Conservation (phyloP, 208 protist species). For the Crithidia fasciculata region DNA sequence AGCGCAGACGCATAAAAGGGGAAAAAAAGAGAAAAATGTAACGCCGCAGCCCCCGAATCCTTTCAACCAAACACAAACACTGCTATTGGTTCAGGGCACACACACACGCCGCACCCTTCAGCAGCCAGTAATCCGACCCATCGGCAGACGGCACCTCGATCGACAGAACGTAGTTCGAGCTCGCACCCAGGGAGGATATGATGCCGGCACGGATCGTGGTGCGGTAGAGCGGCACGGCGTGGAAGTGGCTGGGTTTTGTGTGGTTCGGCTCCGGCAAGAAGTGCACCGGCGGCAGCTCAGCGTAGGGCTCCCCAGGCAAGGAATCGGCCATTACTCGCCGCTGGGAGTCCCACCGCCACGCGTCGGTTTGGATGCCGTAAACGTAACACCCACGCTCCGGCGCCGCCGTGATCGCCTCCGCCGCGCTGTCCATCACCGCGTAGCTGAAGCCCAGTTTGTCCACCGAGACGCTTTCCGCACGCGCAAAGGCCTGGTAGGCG, state of each 20-base stretch:
- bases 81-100: constrained; percentile 70
- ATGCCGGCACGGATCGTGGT: constrained; percentile 93
- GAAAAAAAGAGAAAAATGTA: too few species aligned
- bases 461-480: constrained; percentile 95
- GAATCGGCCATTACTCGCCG: constrained; percentile 86
- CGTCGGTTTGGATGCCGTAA: constrained; percentile 97
- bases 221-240: constrained; percentile 95
- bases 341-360: constrained; percentile 94
- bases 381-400: constrained; percentile 96
- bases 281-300: constrained; percentile 93
- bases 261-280: constrained; percentile 94
- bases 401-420: constrained; percentile 52
- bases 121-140: constrained; percentile 89
- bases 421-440: constrained; percentile 69
- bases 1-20: too few species aligned
- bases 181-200: constrained; percentile 96
- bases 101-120: constrained; percentile 91
- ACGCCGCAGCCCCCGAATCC: too few species aligned
- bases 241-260: constrained; percentile 59
- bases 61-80: too few species aligned
- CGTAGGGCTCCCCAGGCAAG: constrained; percentile 89
- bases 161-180: constrained; percentile 95
- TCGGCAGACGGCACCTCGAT: constrained; percentile 88
- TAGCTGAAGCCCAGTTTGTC: constrained; percentile 96
- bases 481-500: constrained; percentile 95